phyloP scores from a whole-genome alignment of 2,329 filamentous ascomycete species.

The Penicillium sp. region DNA sequence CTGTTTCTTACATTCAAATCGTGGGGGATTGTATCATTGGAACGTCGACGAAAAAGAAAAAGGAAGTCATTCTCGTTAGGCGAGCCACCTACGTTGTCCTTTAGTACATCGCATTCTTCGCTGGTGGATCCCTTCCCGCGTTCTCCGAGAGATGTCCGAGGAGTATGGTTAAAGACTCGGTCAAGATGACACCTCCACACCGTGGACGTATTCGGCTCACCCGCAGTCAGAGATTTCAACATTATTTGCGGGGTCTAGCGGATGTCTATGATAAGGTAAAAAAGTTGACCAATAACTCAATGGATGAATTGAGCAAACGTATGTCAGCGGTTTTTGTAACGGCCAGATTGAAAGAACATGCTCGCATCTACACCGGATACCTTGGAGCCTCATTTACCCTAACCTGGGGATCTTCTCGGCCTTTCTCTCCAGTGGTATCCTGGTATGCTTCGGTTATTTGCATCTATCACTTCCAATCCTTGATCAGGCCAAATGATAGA shows the following conservation, averaged over 20 bases:
- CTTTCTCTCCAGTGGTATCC: neutral
- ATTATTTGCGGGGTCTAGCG: neutral
- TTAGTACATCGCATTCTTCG: neutral
- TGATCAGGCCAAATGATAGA: neutral
- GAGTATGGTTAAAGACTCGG: neutral
- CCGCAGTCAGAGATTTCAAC: neutral
- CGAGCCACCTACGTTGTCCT: neutral
- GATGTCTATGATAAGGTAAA: neutral
- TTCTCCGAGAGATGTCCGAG: neutral
- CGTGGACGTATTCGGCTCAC: conserved; percentile 2
- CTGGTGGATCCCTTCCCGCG: neutral
- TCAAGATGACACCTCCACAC: neutral
- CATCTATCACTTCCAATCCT: neutral
- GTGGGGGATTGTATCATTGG: neutral
- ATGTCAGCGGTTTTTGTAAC: neutral
- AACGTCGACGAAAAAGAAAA: neutral
- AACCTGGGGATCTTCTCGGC: neutral
- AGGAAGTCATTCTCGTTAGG: neutral
- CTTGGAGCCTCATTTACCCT: neutral
- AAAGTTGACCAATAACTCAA: neutral
- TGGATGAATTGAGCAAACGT: neutral
- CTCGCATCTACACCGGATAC: neutral
- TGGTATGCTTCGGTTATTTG: neutral
- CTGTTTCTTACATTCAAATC: neutral
- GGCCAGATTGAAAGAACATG: neutral